Base-by-base conservation (phyloP, 164 flowering plant species). In the Echeveria elegans region DNA sequence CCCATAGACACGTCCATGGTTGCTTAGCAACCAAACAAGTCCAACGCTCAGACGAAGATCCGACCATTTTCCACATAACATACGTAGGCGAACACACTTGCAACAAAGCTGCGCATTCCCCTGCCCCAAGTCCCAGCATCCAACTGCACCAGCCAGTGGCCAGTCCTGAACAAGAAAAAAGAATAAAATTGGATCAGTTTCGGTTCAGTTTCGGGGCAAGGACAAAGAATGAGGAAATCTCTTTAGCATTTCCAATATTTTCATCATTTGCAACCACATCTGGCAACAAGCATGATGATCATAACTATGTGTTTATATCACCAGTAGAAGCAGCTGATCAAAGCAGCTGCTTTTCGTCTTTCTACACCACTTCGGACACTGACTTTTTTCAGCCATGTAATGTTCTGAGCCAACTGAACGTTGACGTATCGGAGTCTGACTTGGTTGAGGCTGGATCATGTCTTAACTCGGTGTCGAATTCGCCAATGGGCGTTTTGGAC, bases 1-100 rank as follows among this genome's bases (percentile, higher is more conserved):
- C 85, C 4, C 82, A 82, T 68, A 77, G 85, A 5, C 32, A 71
- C 29, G 60, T 66, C 1, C 83, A 73, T 71, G 85, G 82, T 0
- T 85, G 90, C 71, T 69, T 78, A 52, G 90, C 90, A 6, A 79
- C 78, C 9, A 85, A 85, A 47, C 85, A 79, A 65, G 86, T 85
- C 5, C 90, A 85, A 60, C 77, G 66, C 70, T 73, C 85, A 10
- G 80, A 82, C 16, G 67, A 74, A 1, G 90, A 85, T 56, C 81
- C 85, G 4, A 32, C 77, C 0, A n/a, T 81, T 58, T 68, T 76
- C 26, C 85, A 81, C 18, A 73, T 84, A 34, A 77, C 73, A 0
- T 86, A 82, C 40, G 32, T 67, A 58, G 85, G 86, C 56, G 69
- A 70, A 6, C 88, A 86, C 71, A 86, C 82, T 3, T 84, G 88